Evolutionary conservation across 106 monocot species (phyloP).

Genomic region (Platanthera zijinensis): DNA sequence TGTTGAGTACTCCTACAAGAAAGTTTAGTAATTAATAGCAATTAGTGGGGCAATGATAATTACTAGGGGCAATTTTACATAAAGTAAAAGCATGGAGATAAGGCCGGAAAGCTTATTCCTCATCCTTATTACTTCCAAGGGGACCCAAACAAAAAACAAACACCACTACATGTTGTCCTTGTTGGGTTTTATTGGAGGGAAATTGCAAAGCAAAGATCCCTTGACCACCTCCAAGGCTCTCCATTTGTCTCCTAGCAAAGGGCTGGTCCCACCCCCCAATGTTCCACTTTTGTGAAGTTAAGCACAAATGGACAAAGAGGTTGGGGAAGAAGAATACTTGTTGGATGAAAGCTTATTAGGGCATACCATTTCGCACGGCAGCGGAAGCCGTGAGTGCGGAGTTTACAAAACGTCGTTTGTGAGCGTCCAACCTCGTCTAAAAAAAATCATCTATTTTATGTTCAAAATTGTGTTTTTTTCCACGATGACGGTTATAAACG

Average conservation of each 20-base stretch:
- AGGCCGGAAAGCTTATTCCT: neutral
- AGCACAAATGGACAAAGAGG: slow-evolving; percentile 7
- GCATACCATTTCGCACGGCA: no score
- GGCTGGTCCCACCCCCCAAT: neutral
- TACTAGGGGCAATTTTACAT: neutral
- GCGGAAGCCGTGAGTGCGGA: no score
- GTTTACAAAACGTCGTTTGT: no score
- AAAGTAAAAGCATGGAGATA: neutral
- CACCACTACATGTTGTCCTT: neutral
- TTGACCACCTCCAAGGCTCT: slow-evolving; percentile 2
- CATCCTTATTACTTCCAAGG: slow-evolving; percentile 4
- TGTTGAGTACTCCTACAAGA: no score
- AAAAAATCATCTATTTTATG: no score
- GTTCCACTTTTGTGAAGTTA: neutral
- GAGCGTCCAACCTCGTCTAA: no score
- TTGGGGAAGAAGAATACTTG: neutral
- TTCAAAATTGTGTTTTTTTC: no score
- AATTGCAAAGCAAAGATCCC: neutral
- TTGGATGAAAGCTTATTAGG: no score
- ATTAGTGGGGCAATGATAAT: neutral
- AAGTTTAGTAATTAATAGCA: neutral
- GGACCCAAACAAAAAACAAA: slow-evolving; percentile 6
- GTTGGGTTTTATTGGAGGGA: neutral
- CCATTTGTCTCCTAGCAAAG: slow-evolving; percentile 2
- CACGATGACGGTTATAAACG: no score